Evolutionary conservation across 1,284 basidiomycete species (phyloP).

Genomic region (Schizophyllum commune): DNA sequence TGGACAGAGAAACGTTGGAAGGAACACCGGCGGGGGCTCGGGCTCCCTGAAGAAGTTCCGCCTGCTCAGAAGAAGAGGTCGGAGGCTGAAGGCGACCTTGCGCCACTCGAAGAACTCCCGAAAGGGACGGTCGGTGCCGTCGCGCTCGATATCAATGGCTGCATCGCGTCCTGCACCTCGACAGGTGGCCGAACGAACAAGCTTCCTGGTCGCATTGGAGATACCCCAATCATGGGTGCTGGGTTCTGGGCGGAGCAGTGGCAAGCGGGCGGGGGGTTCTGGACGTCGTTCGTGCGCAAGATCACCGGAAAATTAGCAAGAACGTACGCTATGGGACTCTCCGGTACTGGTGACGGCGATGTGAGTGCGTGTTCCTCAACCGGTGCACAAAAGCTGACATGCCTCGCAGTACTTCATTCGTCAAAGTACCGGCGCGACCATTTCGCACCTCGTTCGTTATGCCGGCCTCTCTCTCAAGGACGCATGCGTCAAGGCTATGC

Average conservation of each 20-base stretch:
- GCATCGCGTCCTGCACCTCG: conserved; percentile 66
- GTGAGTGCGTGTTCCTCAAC: conserved; percentile 30
- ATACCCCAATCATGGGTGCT: conserved; percentile 70
- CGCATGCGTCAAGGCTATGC: conserved; percentile 48
- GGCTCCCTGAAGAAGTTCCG: conserved; percentile 44
- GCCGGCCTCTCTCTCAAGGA: conserved; percentile 45
- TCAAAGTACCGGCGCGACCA: conserved; percentile 53
- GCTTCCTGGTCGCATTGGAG: conserved; percentile 71
- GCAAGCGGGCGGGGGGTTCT: conserved; percentile 29
- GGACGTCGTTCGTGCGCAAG: conserved; percentile 31
- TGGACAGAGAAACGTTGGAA: conserved; percentile 68
- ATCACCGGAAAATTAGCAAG: conserved; percentile 25
- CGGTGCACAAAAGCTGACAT: neutral
- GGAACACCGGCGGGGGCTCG: conserved; percentile 64
- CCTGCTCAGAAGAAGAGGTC: conserved; percentile 9
- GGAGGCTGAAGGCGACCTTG: conserved; percentile 9
- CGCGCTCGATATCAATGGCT: conserved; percentile 66
- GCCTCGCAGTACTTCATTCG: conserved; percentile 65
- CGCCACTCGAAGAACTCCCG: conserved; percentile 47
- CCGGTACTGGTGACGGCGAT: conserved; percentile 80
- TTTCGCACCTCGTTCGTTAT: conserved; percentile 62
- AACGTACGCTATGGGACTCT: conserved; percentile 59
- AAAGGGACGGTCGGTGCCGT: conserved; percentile 80
- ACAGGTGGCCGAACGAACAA: conserved; percentile 82
- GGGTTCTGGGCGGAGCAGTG: conserved; percentile 84